Evolutionary conservation across 805 yeast species (phyloP).

Genomic region (Lipomyces sp.): DNA sequence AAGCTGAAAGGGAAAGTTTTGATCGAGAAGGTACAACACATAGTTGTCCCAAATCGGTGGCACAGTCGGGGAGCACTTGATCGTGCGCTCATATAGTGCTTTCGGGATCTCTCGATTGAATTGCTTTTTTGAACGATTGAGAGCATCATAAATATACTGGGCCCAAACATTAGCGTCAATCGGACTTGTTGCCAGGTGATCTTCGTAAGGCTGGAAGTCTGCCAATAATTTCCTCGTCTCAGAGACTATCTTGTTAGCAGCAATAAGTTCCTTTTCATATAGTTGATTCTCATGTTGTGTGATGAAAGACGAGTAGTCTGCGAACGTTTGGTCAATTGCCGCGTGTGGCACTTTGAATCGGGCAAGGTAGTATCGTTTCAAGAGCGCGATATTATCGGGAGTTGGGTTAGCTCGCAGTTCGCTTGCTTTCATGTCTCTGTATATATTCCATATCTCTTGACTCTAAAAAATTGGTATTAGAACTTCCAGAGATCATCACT

Average conservation of each 20-base stretch:
- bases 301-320: constrained; percentile 41
- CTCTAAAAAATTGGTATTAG: constrained; percentile 22
- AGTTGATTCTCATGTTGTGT: constrained; percentile 35
- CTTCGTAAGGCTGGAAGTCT: constrained; percentile 37
- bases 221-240: constrained; percentile 25
- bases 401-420: constrained; percentile 10
- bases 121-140: constrained; percentile 31
- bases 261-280: constrained; percentile 41
- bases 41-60: constrained; percentile 43
- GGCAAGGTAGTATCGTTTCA: constrained; percentile 33
- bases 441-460: constrained; percentile 37
- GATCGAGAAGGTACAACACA: constrained; percentile 38
- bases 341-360: constrained; percentile 41
- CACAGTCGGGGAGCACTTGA: constrained; percentile 22
- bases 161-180: constrained; percentile 35
- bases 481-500: neutral
- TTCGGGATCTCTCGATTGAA: constrained; percentile 27
- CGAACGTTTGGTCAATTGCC: constrained; percentile 40
- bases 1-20: constrained; percentile 6
- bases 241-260: constrained; percentile 38
- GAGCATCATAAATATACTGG: constrained; percentile 41
- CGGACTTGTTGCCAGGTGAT: constrained; percentile 9
- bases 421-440: constrained; percentile 26
- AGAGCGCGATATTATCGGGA: constrained; percentile 15
- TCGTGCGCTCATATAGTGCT: constrained; percentile 42